These are phyloP conservation scores for Steccherinum ochraceum DNA, from an alignment of 768 basidiomycete species.

Conservation along the genomic window DNA sequence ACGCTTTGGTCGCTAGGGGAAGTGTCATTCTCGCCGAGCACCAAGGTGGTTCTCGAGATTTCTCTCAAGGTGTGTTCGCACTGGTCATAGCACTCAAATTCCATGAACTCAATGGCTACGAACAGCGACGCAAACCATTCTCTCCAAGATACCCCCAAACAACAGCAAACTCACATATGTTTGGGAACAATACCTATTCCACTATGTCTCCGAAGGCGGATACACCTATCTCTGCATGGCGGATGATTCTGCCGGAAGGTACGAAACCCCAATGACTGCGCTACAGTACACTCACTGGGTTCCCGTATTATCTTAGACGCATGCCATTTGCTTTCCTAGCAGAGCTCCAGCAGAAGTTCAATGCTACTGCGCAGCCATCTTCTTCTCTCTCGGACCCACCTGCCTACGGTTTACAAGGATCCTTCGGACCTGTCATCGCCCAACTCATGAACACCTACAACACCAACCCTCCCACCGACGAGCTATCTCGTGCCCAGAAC, in stretches of 20 bases:
- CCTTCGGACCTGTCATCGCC: conserved; percentile 63
- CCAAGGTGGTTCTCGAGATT: conserved; percentile 73
- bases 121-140: conserved; percentile 77
- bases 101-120: neutral
- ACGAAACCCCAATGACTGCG: conserved; percentile 19
- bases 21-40: conserved; percentile 83
- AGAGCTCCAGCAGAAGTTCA: conserved; percentile 80
- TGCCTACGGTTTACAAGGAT: conserved; percentile 62
- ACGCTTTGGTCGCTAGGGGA: conserved; percentile 77
- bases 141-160: conserved; percentile 93
- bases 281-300: neutral
- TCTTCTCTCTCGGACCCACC: conserved; percentile 37
- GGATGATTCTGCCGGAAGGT: conserved; percentile 89
- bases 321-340: conserved; percentile 92
- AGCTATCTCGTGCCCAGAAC: conserved; percentile 81
- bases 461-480: conserved; percentile 81
- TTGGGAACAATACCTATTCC: conserved; percentile 91
- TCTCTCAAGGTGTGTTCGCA: conserved; percentile 68
- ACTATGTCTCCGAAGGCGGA: conserved; percentile 87
- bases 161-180: conserved; percentile 77
- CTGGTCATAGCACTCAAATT: conserved; percentile 1
- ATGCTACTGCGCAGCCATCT: conserved; percentile 58
- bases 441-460: conserved; percentile 84
- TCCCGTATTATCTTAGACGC: conserved; percentile 38
- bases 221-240: conserved; percentile 91